Conservation (phyloP, 305 asterid species). For the Fraxinus ornus region DNA sequence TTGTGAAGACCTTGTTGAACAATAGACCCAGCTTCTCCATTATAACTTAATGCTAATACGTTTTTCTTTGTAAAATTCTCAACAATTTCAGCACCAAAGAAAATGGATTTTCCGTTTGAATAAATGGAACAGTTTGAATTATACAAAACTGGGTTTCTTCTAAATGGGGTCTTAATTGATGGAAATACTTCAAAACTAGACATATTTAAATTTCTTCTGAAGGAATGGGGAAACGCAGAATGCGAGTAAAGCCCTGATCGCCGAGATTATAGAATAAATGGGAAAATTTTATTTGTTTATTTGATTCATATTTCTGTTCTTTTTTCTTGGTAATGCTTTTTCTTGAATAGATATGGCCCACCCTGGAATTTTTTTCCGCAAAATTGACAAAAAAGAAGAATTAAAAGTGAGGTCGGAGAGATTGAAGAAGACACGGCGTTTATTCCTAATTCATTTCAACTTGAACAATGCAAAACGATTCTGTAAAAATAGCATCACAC, state of each 20-base stretch:
- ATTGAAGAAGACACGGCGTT: background rate
- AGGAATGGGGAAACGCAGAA: background rate
- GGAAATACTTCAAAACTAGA: background rate
- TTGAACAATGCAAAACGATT: too few species aligned
- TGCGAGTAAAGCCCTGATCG: background rate
- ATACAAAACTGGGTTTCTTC: conserved; percentile 19
- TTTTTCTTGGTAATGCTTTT: background rate
- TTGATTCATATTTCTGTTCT: background rate
- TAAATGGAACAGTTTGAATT: conserved; percentile 2
- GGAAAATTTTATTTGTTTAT: background rate
- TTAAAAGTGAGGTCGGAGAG: background rate
- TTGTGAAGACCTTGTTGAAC: conserved; percentile 37
- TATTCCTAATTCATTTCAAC: background rate
- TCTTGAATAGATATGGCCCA: background rate
- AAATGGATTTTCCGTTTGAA: conserved; percentile 23
- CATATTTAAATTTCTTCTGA: background rate
- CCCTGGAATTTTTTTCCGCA: background rate
- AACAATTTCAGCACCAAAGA: conserved; percentile 15
- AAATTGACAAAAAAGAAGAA: conserved; percentile 2
- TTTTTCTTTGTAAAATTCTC: conserved; percentile 10
- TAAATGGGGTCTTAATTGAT: background rate
- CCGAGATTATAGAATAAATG: background rate
- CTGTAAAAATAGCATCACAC: too few species aligned
- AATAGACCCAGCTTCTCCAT: conserved; percentile 42
- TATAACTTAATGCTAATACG: conserved; percentile 12